Base-by-base conservation (phyloP, 1,284 basidiomycete genomes). In the Clitocybe nebularis region DNA sequence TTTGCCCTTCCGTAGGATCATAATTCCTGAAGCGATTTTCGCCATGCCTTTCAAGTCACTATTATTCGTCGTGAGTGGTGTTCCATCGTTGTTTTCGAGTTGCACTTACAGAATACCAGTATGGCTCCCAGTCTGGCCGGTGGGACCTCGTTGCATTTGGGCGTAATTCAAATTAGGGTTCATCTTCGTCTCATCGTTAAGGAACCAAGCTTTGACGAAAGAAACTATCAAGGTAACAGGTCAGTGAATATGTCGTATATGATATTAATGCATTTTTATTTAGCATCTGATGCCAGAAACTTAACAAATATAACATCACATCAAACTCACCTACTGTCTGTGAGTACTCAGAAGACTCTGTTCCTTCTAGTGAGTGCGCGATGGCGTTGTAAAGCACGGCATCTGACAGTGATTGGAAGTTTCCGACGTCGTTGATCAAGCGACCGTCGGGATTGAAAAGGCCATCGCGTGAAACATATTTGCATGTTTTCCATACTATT, bases 141-240 rank as follows among this genome's bases (percentile, higher is more conserved):
- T 60, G 3, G 81, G 81, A 0, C 84, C 84, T 3, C 84, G 73
- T 21, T 75, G 58, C 58, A 82, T 69, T 54, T 88, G 84, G 0
- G 73, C 80, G 53, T 75, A 87, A 50, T 80, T 71, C 44, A 87
- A 63, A 56, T 84, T 79, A 2, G 84, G 84, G 50, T 82, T 80
- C 78, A 87, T 84, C 16, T 57, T 64, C 0, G 80, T 84, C 4
- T 60, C 62, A 0, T 66, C 45, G 47, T 82, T 67, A 10, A 85
- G 61, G 67, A 86, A 88, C 69, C 77, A 84, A 0, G 68, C 62
- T 28, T 74, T 62, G 47, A 85, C 64, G 57, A 72, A 76, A 10
- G 55, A 56, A 3, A 66, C 77, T 70, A 41, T 6, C 42, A 34
- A 38, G 38, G 34, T 4, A 41, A 14, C 7, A 30, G 21, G 23